Conservation (phyloP, 2,329 filamentous ascomycete species). For the Nothopassalora personata region DNA sequence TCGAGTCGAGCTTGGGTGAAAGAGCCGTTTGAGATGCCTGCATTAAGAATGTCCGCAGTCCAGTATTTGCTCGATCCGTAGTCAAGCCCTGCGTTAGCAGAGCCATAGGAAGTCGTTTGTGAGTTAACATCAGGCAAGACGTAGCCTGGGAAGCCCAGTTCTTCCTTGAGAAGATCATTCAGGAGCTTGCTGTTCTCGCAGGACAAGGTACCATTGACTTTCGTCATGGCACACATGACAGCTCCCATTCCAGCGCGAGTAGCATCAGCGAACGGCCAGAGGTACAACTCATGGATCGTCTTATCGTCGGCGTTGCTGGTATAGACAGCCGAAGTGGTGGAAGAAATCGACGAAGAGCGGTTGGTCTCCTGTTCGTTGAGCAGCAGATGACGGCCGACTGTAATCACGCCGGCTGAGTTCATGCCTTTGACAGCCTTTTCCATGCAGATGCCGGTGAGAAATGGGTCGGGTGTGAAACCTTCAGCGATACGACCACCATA, state of each 20-base stretch:
- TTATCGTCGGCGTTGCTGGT: constrained; percentile 60
- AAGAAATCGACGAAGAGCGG: constrained; percentile 43
- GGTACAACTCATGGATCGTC: constrained; percentile 45
- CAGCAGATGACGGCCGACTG: constrained; percentile 70
- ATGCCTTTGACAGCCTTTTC: constrained; percentile 72
- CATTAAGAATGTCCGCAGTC: constrained; percentile 23
- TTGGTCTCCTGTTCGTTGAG: constrained; percentile 62
- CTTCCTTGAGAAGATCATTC: constrained; percentile 60
- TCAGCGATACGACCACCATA: constrained; percentile 37
- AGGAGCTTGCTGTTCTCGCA: constrained; percentile 60
- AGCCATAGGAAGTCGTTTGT: constrained; percentile 24
- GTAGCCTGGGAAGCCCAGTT: constrained; percentile 40
- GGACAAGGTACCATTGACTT: constrained; percentile 17
- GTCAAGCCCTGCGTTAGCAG: constrained; percentile 29
- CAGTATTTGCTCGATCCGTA: constrained; percentile 25
- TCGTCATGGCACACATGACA: constrained; percentile 44
- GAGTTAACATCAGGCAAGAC: constrained; percentile 47
- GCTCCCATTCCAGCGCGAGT: constrained; percentile 46
- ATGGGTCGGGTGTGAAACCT: constrained; percentile 63
- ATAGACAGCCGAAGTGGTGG: constrained; percentile 8
- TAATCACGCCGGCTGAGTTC: constrained; percentile 57
- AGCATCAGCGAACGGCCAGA: constrained; percentile 47
- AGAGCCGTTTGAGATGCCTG: constrained; percentile 31
- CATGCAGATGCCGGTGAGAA: constrained; percentile 62
- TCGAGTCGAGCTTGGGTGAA: constrained; percentile 28